These are phyloP conservation scores for Dendrothele bispora DNA, from an alignment of 768 basidiomycete genomes.

Conservation along the genomic window DNA sequence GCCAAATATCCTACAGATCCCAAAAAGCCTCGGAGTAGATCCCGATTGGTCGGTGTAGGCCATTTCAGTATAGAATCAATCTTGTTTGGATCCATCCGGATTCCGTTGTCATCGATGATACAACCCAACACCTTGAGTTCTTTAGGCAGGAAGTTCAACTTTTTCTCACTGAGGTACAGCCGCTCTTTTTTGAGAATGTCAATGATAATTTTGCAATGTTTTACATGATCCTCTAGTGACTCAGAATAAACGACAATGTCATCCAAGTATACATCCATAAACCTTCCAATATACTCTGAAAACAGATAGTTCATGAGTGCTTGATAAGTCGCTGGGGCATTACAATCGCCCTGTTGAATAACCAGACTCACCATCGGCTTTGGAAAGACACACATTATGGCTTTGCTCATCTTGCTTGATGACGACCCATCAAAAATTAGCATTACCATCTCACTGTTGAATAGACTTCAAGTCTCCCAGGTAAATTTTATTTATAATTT, in stretches of 20 bases:
- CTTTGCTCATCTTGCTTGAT: too few relatives aligned
- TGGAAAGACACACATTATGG: too few relatives aligned
- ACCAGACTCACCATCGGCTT: too few relatives aligned
- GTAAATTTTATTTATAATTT: too few relatives aligned
- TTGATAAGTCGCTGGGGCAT: slow-evolving; percentile 36
- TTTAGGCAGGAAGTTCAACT: slow-evolving; percentile 24
- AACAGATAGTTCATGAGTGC: slow-evolving; percentile 32
- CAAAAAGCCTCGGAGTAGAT: slow-evolving; percentile 27
- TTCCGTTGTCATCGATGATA: slow-evolving; percentile 19
- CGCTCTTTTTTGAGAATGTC: slow-evolving; percentile 25
- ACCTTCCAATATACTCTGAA: slow-evolving; percentile 21
- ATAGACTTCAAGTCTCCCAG: too few relatives aligned
- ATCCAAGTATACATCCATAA: slow-evolving; percentile 36
- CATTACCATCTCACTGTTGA: too few relatives aligned
- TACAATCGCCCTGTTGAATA: too few relatives aligned
- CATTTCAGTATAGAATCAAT: slow-evolving; percentile 25
- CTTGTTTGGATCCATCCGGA: slow-evolving; percentile 34
- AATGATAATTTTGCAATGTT: slow-evolving; percentile 23
- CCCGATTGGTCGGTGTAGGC: slow-evolving; percentile 22
- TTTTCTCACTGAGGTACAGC: slow-evolving; percentile 28
- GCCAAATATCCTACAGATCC: slow-evolving; percentile 31
- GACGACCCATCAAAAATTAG: too few relatives aligned
- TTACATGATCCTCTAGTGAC: slow-evolving; percentile 22
- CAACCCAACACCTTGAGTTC: slow-evolving; percentile 25
- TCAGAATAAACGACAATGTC: slow-evolving; percentile 38